Evolutionary conservation across 495 filamentous ascomycete species (phyloP).

Genomic region (Daldinia concentrica): DNA sequence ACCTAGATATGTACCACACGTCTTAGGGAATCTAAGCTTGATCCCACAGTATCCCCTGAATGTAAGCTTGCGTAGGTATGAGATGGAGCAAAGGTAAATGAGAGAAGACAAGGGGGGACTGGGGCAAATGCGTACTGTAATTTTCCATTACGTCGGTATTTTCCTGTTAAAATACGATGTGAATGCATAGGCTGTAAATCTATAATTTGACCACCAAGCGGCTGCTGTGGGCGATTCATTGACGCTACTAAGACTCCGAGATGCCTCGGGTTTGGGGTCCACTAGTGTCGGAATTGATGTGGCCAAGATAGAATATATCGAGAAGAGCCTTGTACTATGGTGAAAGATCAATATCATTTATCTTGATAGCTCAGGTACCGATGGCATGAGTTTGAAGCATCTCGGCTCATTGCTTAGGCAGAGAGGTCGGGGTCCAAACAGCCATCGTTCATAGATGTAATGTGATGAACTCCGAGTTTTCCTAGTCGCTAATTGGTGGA

Average conservation of each 20-base stretch:
- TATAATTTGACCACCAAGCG: slow-evolving; percentile 46
- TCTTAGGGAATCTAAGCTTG: slow-evolving; percentile 13
- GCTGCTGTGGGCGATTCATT: slow-evolving; percentile 38
- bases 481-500: slow-evolving; percentile 19
- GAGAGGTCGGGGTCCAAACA: slow-evolving; percentile 7
- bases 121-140: slow-evolving; percentile 38
- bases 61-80: slow-evolving; percentile 28
- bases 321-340: not conserved
- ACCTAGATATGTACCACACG: slow-evolving; percentile 6
- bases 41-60: slow-evolving; percentile 9
- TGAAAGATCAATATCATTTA: not conserved
- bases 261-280: not conserved
- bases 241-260: not conserved
- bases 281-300: not conserved
- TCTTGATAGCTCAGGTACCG: not conserved
- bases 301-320: not conserved
- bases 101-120: not conserved
- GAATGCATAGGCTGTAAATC: slow-evolving; percentile 38
- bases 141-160: slow-evolving; percentile 48
- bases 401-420: not conserved
- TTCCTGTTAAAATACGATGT: slow-evolving; percentile 35
- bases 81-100: not conserved
- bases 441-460: not conserved
- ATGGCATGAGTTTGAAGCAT: not conserved
- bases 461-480: slow-evolving; percentile 22